phyloP scores from a whole-genome alignment of 1,284 basidiomycete genomes.

The Naganishia cerealis region DNA sequence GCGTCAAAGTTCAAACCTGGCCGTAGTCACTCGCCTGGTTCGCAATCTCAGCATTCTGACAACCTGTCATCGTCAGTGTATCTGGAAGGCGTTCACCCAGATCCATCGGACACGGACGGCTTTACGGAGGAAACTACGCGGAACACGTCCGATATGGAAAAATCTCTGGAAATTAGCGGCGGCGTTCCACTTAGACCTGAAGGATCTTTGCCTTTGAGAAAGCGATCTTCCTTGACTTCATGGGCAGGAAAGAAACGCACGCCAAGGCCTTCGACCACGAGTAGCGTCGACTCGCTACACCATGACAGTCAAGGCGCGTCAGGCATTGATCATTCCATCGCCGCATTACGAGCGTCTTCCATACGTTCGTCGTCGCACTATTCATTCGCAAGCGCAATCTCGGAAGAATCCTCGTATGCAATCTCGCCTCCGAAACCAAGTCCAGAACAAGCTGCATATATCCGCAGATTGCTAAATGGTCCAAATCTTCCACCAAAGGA shows the following conservation, averaged over 20 bases:
- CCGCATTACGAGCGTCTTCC: constrained; percentile 16
- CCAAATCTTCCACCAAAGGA: constrained; percentile 36
- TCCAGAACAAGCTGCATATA: constrained; percentile 54
- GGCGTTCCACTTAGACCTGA: not conserved
- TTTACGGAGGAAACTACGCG: constrained; percentile 18
- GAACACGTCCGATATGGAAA: constrained; percentile 20
- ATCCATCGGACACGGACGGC: constrained; percentile 5
- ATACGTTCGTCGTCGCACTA: constrained; percentile 2
- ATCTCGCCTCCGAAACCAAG: constrained; percentile 42
- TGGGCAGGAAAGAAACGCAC: constrained; percentile 27
- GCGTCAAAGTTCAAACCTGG: constrained; percentile 60
- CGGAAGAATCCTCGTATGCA: constrained; percentile 24
- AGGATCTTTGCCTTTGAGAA: constrained; percentile 19
- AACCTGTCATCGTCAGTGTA: constrained; percentile 30
- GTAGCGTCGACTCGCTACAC: constrained; percentile 18
- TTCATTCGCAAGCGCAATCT: constrained; percentile 4
- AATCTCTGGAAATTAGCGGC: constrained; percentile 15
- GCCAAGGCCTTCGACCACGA: constrained; percentile 24
- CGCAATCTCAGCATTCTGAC: constrained; percentile 16
- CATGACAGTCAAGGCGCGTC: constrained; percentile 6
- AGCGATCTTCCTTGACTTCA: constrained; percentile 28
- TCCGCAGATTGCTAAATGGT: constrained; percentile 50
- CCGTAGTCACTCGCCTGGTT: constrained; percentile 23
- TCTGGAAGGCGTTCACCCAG: constrained; percentile 35
- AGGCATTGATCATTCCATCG: constrained; percentile 19